phyloP scores from a whole-genome alignment of 2,329 filamentous ascomycete genomes.

The Mariannaea sp. region DNA sequence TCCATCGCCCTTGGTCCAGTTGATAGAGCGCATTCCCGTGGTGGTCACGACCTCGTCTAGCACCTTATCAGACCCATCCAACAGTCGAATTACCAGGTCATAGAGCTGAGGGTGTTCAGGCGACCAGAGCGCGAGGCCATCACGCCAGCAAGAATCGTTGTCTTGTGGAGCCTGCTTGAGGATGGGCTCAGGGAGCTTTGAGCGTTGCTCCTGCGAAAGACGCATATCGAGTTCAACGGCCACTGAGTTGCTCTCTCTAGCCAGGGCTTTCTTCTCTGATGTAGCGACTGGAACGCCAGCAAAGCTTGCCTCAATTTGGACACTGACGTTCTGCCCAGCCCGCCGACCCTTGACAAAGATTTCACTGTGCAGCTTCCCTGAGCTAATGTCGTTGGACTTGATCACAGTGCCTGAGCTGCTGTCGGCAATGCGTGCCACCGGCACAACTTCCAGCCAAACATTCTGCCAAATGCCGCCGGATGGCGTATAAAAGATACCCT shows the following conservation, averaged over 20 bases:
- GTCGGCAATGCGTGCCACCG: slow-evolving; percentile 56
- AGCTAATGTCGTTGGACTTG: slow-evolving; percentile 57
- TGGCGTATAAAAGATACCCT: slow-evolving; percentile 64
- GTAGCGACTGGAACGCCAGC: slow-evolving; percentile 53
- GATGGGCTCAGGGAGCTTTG: slow-evolving; percentile 46
- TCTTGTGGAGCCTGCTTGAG: slow-evolving; percentile 42
- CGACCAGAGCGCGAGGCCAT: slow-evolving; percentile 66
- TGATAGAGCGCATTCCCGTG: slow-evolving; percentile 63
- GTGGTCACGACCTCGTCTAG: slow-evolving; percentile 64
- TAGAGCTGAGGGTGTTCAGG: slow-evolving; percentile 63
- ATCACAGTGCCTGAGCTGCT: slow-evolving; percentile 63
- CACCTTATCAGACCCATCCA: slow-evolving; percentile 45
- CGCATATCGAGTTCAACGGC: slow-evolving; percentile 54
- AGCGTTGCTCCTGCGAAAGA: slow-evolving; percentile 48
- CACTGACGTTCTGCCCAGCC: slow-evolving; percentile 50
- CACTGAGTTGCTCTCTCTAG: slow-evolving; percentile 55
- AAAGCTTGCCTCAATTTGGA: slow-evolving; percentile 60
- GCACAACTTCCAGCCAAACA: slow-evolving; percentile 62
- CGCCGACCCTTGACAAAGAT: slow-evolving; percentile 56
- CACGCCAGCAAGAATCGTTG: slow-evolving; percentile 51
- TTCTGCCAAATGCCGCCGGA: slow-evolving; percentile 63
- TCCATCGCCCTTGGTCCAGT: slow-evolving; percentile 62
- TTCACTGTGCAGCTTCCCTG: slow-evolving; percentile 55
- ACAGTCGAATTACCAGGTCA: slow-evolving; percentile 58
- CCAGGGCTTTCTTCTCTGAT: slow-evolving; percentile 48